Evolutionary conservation across 2,329 filamentous ascomycete genomes (phyloP), one percentile per base, ranked within the genome.

Genomic region (Ophiostoma montium): DNA sequence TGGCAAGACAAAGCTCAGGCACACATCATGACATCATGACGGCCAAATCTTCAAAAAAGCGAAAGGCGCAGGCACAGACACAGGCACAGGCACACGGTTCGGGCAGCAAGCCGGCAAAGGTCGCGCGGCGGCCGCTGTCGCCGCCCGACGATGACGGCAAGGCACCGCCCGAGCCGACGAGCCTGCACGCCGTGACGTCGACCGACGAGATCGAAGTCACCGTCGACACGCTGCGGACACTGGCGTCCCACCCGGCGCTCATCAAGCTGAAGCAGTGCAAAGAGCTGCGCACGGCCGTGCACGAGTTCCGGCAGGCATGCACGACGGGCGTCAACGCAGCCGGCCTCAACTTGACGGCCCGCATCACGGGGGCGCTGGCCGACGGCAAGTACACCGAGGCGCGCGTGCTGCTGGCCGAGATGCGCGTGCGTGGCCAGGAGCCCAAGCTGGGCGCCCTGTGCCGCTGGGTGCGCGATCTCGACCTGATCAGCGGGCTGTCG

Each of bases 191-290:
- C 0, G 62, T 81, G 52, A 68, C 77, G n/a, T 76, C 76, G 2
- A 67, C 70, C 15, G 79, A 83, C 55, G 81, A 85, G 54, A 69
- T 85, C 49, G 80, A 83, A 42, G 75, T 84, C 50, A 70, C 80
- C 1, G 69, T 82, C 50, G 81, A 84, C 31, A 84, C 80, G 0
- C 68, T 85, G 27, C 67, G 65, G 2, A 70, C 74, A 0, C 68
- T 84, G 11, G 64, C 78, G 0, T 63, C 73, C 50, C 71, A 83
- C 53, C 80, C 81, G 0, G 64, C 62, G 19, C 58, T 84, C 19
- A 83, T 82, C 60, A 85, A 85, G 61, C 76, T 78, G 0, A 84
- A 82, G 58, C 70, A 69, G 21, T 85, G 81, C 65, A 81, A 76
- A 57, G 77, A 81, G 44, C 65, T 85, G 2, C 70, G 82, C 18